These are phyloP conservation scores for Alopecurus myosuroides DNA, from an alignment of 176 grass and related monocot species.

Conservation along the genomic window DNA sequence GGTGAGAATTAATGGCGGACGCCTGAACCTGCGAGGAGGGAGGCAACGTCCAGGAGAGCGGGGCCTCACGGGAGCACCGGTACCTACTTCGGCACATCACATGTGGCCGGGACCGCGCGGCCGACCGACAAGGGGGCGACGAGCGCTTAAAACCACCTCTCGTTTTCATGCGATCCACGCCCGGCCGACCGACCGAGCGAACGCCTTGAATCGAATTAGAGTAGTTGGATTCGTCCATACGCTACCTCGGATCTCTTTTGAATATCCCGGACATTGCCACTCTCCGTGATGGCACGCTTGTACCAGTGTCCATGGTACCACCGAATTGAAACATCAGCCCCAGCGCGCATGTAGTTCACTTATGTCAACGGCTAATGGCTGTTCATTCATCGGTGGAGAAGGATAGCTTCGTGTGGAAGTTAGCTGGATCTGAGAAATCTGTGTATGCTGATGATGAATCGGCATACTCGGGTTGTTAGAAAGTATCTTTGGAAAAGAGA, in stretches of 20 bases:
- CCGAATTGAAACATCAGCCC: background rate
- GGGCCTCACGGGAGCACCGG: background rate
- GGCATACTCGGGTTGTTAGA: too few species aligned
- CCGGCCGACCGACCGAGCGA: background rate
- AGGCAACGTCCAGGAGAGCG: background rate
- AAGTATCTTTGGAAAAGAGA: too few species aligned
- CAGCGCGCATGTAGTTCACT: too few species aligned
- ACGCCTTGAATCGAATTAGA: background rate
- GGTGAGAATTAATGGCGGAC: background rate
- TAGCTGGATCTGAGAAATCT: too few species aligned
- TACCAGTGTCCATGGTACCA: background rate
- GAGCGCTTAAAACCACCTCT: background rate
- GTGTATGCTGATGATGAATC: too few species aligned
- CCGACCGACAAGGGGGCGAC: background rate
- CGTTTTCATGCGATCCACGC: slow-evolving; percentile 6
- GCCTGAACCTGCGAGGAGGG: background rate
- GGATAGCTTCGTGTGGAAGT: too few species aligned
- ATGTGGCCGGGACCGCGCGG: background rate
- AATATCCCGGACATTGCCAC: background rate
- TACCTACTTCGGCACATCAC: background rate
- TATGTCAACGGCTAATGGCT: too few species aligned
- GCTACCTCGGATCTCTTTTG: background rate
- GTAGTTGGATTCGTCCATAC: slow-evolving; percentile 27
- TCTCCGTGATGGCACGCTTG: background rate
- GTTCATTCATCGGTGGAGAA: too few species aligned